Evolutionary conservation across 1,139 yeast species (phyloP).

Genomic region (Debaryomyces nepalensis): DNA sequence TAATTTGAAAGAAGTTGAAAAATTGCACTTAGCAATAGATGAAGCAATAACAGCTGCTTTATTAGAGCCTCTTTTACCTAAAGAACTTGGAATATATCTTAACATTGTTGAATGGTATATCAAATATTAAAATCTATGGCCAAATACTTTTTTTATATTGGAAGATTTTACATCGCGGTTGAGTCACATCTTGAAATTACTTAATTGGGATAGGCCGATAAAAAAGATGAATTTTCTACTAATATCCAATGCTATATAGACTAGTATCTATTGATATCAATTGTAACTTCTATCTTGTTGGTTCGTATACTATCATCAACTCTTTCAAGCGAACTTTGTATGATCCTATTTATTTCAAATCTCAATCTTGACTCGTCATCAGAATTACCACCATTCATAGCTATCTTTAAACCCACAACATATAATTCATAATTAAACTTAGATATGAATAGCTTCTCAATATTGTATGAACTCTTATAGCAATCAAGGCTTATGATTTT

Average conservation of each 20-base stretch:
- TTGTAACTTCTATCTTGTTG: slow-evolving; percentile 58
- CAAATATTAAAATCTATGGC: background rate
- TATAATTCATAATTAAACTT: slow-evolving; percentile 65
- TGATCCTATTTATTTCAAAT: slow-evolving; percentile 55
- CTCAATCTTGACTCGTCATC: slow-evolving; percentile 67
- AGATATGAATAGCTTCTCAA: slow-evolving; percentile 57
- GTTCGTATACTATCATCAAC: slow-evolving; percentile 30
- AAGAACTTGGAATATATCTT: slow-evolving; percentile 14
- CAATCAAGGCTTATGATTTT: slow-evolving; percentile 50
- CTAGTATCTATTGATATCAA: slow-evolving; percentile 56
- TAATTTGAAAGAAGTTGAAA: slow-evolving; percentile 6
- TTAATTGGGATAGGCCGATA: slow-evolving; percentile 26
- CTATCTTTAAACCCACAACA: slow-evolving; percentile 57
- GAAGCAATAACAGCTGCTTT: background rate
- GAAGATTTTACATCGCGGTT: slow-evolving; percentile 43
- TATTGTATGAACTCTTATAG: slow-evolving; percentile 52
- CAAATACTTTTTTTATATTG: too few relatives aligned
- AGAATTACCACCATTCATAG: slow-evolving; percentile 69
- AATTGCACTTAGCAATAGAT: slow-evolving; percentile 6
- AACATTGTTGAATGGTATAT: slow-evolving; percentile 15
- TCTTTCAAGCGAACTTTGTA: slow-evolving; percentile 36
- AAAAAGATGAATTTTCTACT: slow-evolving; percentile 1
- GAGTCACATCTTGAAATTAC: slow-evolving; percentile 34
- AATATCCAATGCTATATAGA: slow-evolving; percentile 2
- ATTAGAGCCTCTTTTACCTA: slow-evolving; percentile 3